A percentile compares a stretch with the other conserved stretches of the same genome.
These are phyloP conservation scores for Penicillium pulvis DNA, from an alignment of 495 filamentous ascomycete species.

Conservation along the genomic window DNA sequence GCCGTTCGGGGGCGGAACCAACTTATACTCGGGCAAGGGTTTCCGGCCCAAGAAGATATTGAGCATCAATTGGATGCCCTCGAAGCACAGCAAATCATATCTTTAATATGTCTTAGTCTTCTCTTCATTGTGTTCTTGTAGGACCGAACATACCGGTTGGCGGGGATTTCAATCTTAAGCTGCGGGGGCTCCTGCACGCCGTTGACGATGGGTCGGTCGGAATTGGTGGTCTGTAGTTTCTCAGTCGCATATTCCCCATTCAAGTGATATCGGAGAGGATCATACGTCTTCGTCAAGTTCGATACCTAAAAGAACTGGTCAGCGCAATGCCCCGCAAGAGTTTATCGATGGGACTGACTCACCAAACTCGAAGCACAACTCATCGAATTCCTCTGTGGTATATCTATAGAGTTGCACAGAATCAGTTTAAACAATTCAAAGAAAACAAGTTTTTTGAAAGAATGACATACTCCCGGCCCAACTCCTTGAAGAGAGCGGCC, in stretches of 20 bases:
- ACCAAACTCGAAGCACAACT: slow-evolving; percentile 98
- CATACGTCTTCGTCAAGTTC: slow-evolving; percentile 92
- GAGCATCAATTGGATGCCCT: slow-evolving; percentile 92
- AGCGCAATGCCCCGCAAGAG: slow-evolving; percentile 38
- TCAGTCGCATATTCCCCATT: slow-evolving; percentile 19
- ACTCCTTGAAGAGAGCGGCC: slow-evolving; percentile 86
- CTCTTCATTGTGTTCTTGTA: neutral
- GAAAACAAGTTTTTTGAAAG: neutral
- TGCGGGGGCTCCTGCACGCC: slow-evolving; percentile 85
- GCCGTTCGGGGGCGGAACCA: slow-evolving; percentile 69
- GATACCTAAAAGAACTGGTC: slow-evolving; percentile 60
- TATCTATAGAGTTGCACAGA: slow-evolving; percentile 54
- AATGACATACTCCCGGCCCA: slow-evolving; percentile 77
- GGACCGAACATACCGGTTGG: slow-evolving; percentile 66
- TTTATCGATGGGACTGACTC: slow-evolving; percentile 26
- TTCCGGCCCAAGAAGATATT: slow-evolving; percentile 87
- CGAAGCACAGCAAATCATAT: slow-evolving; percentile 99
- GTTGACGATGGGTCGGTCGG: slow-evolving; percentile 69
- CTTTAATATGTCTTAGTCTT: slow-evolving; percentile 44
- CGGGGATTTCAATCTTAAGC: slow-evolving; percentile 98
- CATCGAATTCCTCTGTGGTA: slow-evolving; percentile 91
- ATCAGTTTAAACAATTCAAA: neutral
- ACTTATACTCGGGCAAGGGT: slow-evolving; percentile 73
- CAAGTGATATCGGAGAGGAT: slow-evolving; percentile 3
- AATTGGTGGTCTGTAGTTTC: slow-evolving; percentile 63